A percentile compares a stretch with the other conserved stretches of the same genome.
These are phyloP conservation scores for Talaromyces funiculosus DNA, from an alignment of 2,329 filamentous ascomycete species.

Conservation along the genomic window DNA sequence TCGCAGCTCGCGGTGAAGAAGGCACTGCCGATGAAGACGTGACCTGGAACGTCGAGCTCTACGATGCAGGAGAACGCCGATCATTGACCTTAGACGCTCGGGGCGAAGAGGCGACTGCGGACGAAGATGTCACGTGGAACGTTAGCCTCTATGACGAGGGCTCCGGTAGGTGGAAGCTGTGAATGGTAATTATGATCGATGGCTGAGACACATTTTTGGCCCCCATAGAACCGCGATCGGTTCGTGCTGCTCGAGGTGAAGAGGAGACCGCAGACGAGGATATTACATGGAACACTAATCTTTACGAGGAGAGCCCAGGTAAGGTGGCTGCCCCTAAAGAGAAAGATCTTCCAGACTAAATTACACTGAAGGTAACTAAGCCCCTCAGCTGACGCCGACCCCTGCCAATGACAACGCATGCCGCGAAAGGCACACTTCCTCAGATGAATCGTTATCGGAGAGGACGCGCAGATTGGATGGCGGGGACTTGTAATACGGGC, in stretches of 20 bases:
- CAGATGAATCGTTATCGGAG: not conserved
- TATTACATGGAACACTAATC: slow-evolving; percentile 2
- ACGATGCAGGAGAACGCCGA: not conserved
- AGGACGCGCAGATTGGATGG: not conserved
- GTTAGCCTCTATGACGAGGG: not conserved
- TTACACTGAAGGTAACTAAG: not conserved
- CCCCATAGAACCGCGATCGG: not conserved
- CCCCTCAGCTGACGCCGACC: not conserved
- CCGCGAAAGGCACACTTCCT: too few species aligned
- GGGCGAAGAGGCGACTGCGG: not conserved
- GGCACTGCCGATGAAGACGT: not conserved
- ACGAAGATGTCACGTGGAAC: slow-evolving; percentile 10
- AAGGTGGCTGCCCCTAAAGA: not conserved
- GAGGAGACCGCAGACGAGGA: slow-evolving; percentile 1
- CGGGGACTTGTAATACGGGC: not conserved
- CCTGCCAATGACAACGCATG: too few species aligned
- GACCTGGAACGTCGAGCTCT: not conserved
- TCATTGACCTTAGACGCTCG: not conserved
- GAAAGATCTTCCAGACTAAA: not conserved
- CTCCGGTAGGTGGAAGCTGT: not conserved
- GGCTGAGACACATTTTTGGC: not conserved
- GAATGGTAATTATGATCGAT: not conserved
- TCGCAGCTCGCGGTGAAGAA: not conserved
- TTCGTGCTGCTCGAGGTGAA: not conserved
- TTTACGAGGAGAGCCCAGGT: not conserved